Percentiles rank a stretch among this genome's conserved stretches.
Conservation (phyloP, 202 grass and related monocot genomes). For the Saccharum hybrid region DNA sequence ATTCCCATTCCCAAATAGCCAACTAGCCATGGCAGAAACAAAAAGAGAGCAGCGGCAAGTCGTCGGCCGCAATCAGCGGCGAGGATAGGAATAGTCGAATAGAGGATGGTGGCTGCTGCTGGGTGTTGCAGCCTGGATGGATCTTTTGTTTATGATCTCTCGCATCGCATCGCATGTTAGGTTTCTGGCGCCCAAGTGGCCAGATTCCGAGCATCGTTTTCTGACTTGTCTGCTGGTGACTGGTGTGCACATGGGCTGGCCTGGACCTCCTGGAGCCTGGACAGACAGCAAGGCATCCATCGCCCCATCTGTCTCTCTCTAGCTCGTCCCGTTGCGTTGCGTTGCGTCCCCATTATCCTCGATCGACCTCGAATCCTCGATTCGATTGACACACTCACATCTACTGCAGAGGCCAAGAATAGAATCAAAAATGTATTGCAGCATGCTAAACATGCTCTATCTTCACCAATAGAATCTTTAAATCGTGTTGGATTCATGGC, state of each 20-base stretch:
- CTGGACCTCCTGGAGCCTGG: not conserved
- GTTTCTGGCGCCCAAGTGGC: not conserved
- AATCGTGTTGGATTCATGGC: not conserved
- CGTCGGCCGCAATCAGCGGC: slow-evolving; percentile 31
- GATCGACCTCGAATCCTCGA: too few species aligned
- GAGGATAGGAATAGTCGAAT: not conserved
- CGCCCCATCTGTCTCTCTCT: not conserved
- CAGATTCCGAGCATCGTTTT: slow-evolving; percentile 51
- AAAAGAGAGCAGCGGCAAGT: not conserved
- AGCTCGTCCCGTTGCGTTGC: not conserved
- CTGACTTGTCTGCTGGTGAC: slow-evolving; percentile 15
- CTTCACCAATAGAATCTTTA: not conserved
- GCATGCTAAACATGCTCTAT: too few species aligned
- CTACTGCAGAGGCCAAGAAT: not conserved
- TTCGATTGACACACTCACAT: not conserved
- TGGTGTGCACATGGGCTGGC: slow-evolving; percentile 28
- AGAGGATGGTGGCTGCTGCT: not conserved
- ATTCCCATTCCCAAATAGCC: too few species aligned
- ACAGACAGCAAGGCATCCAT: not conserved
- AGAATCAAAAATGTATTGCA: too few species aligned
- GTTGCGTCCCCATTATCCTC: not conserved
- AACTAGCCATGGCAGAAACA: not conserved
- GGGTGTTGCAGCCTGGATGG: not conserved
- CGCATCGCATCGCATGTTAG: not conserved
- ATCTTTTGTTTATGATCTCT: not conserved